phyloP scores from a whole-genome alignment of 2,329 filamentous ascomycete genomes.

The Drechslera avenae region DNA sequence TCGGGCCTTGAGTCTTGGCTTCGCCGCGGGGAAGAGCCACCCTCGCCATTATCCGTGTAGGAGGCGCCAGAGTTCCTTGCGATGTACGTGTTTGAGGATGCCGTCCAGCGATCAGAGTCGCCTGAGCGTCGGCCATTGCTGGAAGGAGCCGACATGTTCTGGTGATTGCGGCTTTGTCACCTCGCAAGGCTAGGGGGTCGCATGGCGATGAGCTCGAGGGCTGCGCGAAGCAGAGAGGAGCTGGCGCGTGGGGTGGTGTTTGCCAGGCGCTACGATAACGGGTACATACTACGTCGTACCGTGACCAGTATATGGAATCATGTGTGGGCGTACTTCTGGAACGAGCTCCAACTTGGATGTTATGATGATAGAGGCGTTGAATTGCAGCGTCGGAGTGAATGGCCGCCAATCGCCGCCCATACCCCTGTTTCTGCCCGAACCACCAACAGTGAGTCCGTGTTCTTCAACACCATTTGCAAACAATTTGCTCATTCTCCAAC shows the following conservation, averaged over 20 bases:
- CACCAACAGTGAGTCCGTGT: conserved; percentile 4
- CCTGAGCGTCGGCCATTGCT: conserved; percentile 42
- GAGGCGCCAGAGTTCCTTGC: conserved; percentile 32
- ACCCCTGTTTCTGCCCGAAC: conserved; percentile 7
- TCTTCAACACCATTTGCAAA: background rate
- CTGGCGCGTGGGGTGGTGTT: background rate
- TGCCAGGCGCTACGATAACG: background rate
- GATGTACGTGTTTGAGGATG: conserved; percentile 42
- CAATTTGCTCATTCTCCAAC: background rate
- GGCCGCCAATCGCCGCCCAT: background rate
- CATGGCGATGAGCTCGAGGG: conserved; percentile 29
- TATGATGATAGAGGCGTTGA: no score
- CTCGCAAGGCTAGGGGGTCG: conserved; percentile 29
- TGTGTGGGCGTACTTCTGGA: conserved; percentile 11
- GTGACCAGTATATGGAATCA: conserved; percentile 2
- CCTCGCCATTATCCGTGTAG: conserved; percentile 35
- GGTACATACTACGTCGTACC: background rate
- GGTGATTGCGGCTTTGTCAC: conserved; percentile 27
- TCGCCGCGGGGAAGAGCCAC: conserved; percentile 32
- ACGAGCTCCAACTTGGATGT: background rate
- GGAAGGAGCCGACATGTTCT: conserved; percentile 41
- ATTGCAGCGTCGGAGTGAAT: no score
- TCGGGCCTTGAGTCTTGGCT: conserved; percentile 23
- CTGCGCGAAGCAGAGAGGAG: conserved; percentile 20
- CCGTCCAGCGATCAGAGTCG: conserved; percentile 40